These are phyloP conservation scores for Blastocystis sp. DNA, from an alignment of 352 stramenopile species.

Conservation along the genomic window DNA sequence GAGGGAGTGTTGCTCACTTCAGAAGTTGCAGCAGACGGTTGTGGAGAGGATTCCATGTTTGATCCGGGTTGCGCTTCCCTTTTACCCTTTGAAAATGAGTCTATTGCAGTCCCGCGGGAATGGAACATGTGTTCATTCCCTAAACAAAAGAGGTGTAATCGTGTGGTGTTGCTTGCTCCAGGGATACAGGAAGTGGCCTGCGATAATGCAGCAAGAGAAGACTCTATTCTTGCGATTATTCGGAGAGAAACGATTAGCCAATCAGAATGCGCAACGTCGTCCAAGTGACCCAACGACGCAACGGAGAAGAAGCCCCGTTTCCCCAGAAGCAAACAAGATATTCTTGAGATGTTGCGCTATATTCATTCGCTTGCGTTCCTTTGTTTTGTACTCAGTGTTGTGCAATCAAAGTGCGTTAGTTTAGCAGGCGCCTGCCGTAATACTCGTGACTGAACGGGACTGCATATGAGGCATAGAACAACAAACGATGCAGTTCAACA, in stretches of 20 bases:
- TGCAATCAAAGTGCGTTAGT: slow-evolving; percentile 29
- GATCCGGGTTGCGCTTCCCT: too few species aligned
- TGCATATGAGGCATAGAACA: slow-evolving; percentile 1
- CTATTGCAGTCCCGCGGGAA: too few species aligned
- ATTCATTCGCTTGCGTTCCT: neutral
- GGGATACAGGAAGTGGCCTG: too few species aligned
- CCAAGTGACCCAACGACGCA: neutral
- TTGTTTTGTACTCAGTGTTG: neutral
- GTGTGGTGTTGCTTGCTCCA: too few species aligned
- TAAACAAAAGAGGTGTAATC: too few species aligned
- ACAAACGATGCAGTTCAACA: slow-evolving; percentile 65
- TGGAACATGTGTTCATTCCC: too few species aligned
- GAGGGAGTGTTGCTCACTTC: neutral
- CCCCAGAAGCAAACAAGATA: neutral
- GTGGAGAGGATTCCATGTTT: neutral
- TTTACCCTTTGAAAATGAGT: too few species aligned
- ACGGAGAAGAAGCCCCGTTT: neutral
- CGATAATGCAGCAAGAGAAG: too few species aligned
- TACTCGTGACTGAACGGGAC: neutral
- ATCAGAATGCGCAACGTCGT: slow-evolving; percentile 58
- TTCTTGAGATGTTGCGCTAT: neutral
- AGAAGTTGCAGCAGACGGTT: neutral
- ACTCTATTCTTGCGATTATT: too few species aligned
- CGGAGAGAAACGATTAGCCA: slow-evolving; percentile 12
- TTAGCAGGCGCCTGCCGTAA: slow-evolving; percentile 31